Percentiles rank a stretch among this genome's conserved stretches.
Conservation (phyloP, 164 flowering plant species). For the Macadamia integrifolia region DNA sequence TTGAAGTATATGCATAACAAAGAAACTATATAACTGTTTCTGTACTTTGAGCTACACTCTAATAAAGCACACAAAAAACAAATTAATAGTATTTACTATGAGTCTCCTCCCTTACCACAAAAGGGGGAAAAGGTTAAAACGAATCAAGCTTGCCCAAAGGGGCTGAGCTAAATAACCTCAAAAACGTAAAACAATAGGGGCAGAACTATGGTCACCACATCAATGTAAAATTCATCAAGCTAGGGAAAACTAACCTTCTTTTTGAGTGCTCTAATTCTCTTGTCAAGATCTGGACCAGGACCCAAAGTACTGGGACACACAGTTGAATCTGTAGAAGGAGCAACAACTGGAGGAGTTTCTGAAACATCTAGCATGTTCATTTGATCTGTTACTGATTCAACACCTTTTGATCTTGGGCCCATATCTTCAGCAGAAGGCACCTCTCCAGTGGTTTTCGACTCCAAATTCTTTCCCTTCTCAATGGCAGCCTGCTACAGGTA, state of each 20-base stretch:
- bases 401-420: constrained; percentile 27
- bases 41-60: too few relatives aligned
- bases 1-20: too few relatives aligned
- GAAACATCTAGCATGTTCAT: constrained; percentile 56
- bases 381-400: constrained; percentile 49
- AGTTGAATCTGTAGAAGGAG: constrained; percentile 22
- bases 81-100: too few relatives aligned
- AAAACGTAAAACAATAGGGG: too few relatives aligned
- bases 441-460: constrained; percentile 24
- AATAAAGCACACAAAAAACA: too few relatives aligned
- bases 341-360: constrained; percentile 20
- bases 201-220: too few relatives aligned
- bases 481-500: constrained; percentile 57
- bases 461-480: constrained; percentile 47
- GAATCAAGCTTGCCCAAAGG: too few relatives aligned
- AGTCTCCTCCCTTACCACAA: too few relatives aligned
- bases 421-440: constrained; percentile 24
- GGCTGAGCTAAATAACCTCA: too few relatives aligned
- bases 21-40: too few relatives aligned
- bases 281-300: constrained; percentile 59
- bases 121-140: too few relatives aligned
- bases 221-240: neutral
- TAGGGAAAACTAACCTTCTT: constrained; percentile 54
- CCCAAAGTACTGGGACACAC: constrained; percentile 35
- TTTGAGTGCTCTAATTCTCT: constrained; percentile 75